These are phyloP conservation scores for Wickerhamomyces subpelliculosus DNA, from an alignment of 805 yeast species.

Conservation along the genomic window DNA sequence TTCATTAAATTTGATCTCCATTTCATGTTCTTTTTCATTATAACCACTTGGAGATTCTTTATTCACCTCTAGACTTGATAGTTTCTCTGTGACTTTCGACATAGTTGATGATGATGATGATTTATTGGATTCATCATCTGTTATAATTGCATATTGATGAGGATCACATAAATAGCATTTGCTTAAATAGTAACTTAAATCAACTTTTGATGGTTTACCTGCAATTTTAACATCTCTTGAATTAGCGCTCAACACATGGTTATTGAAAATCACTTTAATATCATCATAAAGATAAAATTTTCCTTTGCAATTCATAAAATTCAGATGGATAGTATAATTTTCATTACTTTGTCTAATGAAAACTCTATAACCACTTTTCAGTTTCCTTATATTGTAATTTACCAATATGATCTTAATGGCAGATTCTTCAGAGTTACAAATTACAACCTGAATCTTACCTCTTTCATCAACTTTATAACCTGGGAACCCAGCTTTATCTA, in stretches of 20 bases:
- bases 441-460: slow-evolving; percentile 24
- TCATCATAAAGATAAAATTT: slow-evolving; percentile 24
- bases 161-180: slow-evolving; percentile 6
- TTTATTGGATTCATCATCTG: too few species aligned
- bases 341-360: slow-evolving; percentile 19
- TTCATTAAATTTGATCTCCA: neutral
- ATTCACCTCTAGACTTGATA: neutral
- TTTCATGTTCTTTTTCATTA: neutral
- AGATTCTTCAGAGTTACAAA: slow-evolving; percentile 24
- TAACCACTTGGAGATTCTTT: neutral
- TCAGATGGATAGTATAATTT: slow-evolving; percentile 12
- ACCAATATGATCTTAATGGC: slow-evolving; percentile 19
- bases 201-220: slow-evolving; percentile 19
- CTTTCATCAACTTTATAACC: slow-evolving; percentile 18
- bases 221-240: slow-evolving; percentile 6
- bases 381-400: slow-evolving; percentile 19
- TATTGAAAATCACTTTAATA: slow-evolving; percentile 23
- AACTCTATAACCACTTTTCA: slow-evolving; percentile 20
- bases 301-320: slow-evolving; percentile 21
- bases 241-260: slow-evolving; percentile 5
- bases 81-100: neutral
- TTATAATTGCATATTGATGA: neutral
- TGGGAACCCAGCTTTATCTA: slow-evolving; percentile 19
- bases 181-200: slow-evolving; percentile 14
- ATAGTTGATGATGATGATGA: neutral